Base-by-base conservation (phyloP, 2,329 filamentous ascomycete species). In the Talaromyces sp. region DNA sequence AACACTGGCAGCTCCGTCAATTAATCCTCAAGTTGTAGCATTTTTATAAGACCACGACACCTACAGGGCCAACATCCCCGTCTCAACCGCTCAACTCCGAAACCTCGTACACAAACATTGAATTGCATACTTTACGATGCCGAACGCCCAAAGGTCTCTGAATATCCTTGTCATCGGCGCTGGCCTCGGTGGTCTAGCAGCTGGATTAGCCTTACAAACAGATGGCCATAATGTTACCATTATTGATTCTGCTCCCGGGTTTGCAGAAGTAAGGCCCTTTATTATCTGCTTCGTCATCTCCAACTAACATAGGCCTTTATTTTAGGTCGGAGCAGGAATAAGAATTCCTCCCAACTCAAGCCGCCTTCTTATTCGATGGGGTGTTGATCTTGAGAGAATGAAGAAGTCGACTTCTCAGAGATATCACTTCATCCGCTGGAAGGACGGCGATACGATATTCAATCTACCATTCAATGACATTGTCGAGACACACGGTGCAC, bases 321-420 rank as follows among this genome's bases (percentile, higher is more conserved):
- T 22, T 14, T 24, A 70, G 68, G 62, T 66, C 44, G 68, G 68
- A 27, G 68, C 67, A 27, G 69, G 68, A n/a, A 70, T 70, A 35
- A 66, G 69, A 45, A 58, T 71, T n/a, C 68, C 68, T 9, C 65
- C 69, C 14, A 70, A 70, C 55, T 63, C 58, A 43, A 59, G 61
- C 13, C 61, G 60, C 6, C 65, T 70, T 16, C 65, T 70, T n/a
- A 54, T 64, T 36, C 54, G 57, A 14, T 69, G 64, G 60, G 67
- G 66, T 3, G 58, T 71, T 19, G 60, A 69, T 20, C 56, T 61
- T 14, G 59, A 63, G 44, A 56, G 66, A 16, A 60, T 68, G 47
- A 57, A 61, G 35, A 58, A 63, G 27, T 61, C 65, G 17, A 68
- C 71, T 44, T 53, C 51, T 19, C 54, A 61, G 17, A 66, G 68